Percentiles rank a stretch among this genome's conserved stretches.
phyloP scores from a whole-genome alignment of 2,329 filamentous ascomycete genomes.

The Pyrenophora seminiperda region DNA sequence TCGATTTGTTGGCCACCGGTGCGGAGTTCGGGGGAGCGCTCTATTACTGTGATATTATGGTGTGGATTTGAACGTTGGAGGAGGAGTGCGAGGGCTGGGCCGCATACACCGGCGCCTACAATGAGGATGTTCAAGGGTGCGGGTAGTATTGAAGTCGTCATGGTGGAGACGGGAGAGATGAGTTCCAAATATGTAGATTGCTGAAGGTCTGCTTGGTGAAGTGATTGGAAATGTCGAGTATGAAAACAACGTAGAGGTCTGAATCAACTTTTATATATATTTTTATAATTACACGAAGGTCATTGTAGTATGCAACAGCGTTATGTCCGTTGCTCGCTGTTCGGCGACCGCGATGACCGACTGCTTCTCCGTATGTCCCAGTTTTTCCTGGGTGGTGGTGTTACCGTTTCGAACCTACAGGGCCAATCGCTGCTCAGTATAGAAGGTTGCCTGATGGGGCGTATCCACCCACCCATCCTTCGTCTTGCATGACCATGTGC shows the following conservation, averaged over 20 bases:
- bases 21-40: slow-evolving; percentile 52
- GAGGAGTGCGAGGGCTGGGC: slow-evolving; percentile 56
- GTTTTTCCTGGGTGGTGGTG: no score
- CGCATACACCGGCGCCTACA: slow-evolving; percentile 34
- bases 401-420: no score
- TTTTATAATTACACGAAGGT: background rate
- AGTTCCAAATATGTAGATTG: no score
- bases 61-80: slow-evolving; percentile 51
- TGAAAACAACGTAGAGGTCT: no score
- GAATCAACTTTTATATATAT: background rate
- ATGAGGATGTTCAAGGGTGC: slow-evolving; percentile 35
- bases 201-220: no score
- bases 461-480: no score
- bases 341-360: slow-evolving; percentile 5
- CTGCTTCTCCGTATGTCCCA: slow-evolving; percentile 1
- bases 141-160: background rate
- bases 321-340: background rate
- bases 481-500: no score
- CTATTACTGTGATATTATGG: slow-evolving; percentile 49
- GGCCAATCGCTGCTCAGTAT: no score
- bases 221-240: no score
- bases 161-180: background rate
- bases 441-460: background rate
- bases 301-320: background rate
- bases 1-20: slow-evolving; percentile 54